A percentile compares a stretch with the other conserved stretches of the same genome.
Conservation (phyloP, 2,329 filamentous ascomycete species). For the Immersiporthe knoxdaviesiana region DNA sequence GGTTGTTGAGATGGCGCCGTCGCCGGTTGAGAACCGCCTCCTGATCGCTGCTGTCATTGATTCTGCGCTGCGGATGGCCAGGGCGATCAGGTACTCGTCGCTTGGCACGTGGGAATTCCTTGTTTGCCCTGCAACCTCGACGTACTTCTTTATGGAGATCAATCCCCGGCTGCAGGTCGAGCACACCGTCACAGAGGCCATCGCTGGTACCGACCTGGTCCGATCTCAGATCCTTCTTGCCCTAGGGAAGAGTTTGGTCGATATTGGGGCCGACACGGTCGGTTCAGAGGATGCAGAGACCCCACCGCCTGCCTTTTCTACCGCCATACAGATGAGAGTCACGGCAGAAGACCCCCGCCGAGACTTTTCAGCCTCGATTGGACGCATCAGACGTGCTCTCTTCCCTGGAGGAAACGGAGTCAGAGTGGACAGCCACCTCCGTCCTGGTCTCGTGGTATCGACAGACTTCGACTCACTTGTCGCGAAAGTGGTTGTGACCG, state of each 20-base stretch:
- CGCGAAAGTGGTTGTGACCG: slow-evolving; percentile 62
- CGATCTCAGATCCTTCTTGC: slow-evolving; percentile 57
- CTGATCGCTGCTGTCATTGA: slow-evolving; percentile 40
- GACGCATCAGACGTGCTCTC: slow-evolving; percentile 57
- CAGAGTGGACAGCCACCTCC: slow-evolving; percentile 59
- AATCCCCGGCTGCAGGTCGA: slow-evolving; percentile 66
- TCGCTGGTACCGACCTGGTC: slow-evolving; percentile 58
- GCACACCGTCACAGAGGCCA: slow-evolving; percentile 62
- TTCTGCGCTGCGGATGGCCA: slow-evolving; percentile 35
- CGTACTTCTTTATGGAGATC: slow-evolving; percentile 64
- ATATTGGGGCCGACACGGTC: slow-evolving; percentile 42
- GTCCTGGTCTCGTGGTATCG: slow-evolving; percentile 49
- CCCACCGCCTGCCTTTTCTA: slow-evolving; percentile 36
- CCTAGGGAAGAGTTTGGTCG: slow-evolving; percentile 49
- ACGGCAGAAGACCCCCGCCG: slow-evolving; percentile 58
- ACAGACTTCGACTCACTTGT: slow-evolving; percentile 63
- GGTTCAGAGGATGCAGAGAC: slow-evolving; percentile 37
- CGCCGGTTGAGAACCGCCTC: slow-evolving; percentile 49
- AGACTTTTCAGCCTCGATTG: slow-evolving; percentile 61
- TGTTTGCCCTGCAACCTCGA: slow-evolving; percentile 49
- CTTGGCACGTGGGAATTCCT: slow-evolving; percentile 69
- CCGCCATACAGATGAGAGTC: slow-evolving; percentile 58
- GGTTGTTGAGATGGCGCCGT: slow-evolving; percentile 61
- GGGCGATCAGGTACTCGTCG: slow-evolving; percentile 56
- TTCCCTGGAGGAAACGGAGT: slow-evolving; percentile 62